phyloP scores from a whole-genome alignment of 2,329 filamentous ascomycete genomes.

The Monilinia aucupariae region DNA sequence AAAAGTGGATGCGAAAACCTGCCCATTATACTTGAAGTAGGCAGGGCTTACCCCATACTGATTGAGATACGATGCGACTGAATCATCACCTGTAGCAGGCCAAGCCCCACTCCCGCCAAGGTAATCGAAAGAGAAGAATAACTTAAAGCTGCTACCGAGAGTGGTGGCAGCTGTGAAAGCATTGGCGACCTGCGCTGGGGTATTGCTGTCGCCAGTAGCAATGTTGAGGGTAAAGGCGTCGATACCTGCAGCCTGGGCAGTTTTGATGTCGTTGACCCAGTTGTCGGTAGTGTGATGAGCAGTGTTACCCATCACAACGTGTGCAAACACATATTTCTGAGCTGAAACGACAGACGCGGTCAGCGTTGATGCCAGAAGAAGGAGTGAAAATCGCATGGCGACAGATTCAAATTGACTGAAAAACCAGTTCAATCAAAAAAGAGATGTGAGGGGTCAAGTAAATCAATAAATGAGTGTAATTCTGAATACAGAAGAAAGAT shows the following conservation, averaged over 20 bases:
- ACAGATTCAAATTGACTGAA: neutral
- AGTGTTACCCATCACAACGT: slow-evolving; percentile 35
- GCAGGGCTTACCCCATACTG: slow-evolving; percentile 34
- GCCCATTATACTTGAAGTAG: slow-evolving; percentile 37
- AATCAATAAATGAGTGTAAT: slow-evolving; percentile 2
- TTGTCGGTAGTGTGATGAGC: slow-evolving; percentile 31
- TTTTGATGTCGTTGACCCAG: slow-evolving; percentile 35
- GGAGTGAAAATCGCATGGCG: slow-evolving; percentile 16
- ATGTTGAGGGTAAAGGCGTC: slow-evolving; percentile 38
- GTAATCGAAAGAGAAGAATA: slow-evolving; percentile 37
- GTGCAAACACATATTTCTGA: slow-evolving; percentile 32
- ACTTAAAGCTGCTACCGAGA: slow-evolving; percentile 26
- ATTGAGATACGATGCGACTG: slow-evolving; percentile 31
- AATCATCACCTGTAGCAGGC: slow-evolving; percentile 28
- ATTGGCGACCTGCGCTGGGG: slow-evolving; percentile 34
- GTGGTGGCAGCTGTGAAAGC: slow-evolving; percentile 35
- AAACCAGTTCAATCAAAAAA: slow-evolving; percentile 6
- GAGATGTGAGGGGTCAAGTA: neutral
- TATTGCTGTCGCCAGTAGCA: slow-evolving; percentile 33
- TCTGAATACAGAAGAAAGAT: slow-evolving; percentile 1
- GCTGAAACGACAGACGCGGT: slow-evolving; percentile 16
- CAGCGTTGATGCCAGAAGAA: slow-evolving; percentile 16
- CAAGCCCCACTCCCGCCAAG: slow-evolving; percentile 29
- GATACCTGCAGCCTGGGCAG: slow-evolving; percentile 37
- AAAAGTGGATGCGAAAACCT: slow-evolving; percentile 48